These are phyloP conservation scores for Phytopythium helicoides DNA, from an alignment of 352 stramenopile species.

Conservation along the genomic window DNA sequence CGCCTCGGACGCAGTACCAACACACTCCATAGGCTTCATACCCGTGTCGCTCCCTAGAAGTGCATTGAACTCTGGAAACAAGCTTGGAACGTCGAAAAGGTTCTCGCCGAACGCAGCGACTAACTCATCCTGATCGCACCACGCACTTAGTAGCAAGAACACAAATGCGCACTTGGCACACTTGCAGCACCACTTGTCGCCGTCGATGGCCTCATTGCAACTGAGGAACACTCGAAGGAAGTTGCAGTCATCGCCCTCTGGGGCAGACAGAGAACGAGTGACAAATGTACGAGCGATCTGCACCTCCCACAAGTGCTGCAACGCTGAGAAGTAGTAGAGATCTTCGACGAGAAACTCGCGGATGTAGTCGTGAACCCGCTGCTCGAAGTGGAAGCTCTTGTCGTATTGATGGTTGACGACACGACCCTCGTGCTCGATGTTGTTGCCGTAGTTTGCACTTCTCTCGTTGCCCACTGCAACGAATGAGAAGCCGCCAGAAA, in stretches of 20 bases:
- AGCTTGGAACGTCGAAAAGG: constrained; percentile 23
- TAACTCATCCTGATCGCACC: constrained; percentile 19
- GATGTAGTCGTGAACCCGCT: constrained; percentile 29
- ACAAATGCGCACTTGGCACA: constrained; percentile 47
- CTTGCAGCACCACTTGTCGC: constrained; percentile 35
- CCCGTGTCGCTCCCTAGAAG: constrained; percentile 26
- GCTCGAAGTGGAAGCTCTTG: constrained; percentile 46
- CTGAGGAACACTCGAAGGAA: constrained; percentile 40
- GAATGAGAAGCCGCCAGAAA: constrained; percentile 27
- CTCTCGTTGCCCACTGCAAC: constrained; percentile 38
- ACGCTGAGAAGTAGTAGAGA: constrained; percentile 40
- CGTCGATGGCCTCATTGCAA: constrained; percentile 35
- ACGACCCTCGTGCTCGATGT: constrained; percentile 25
- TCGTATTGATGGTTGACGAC: constrained; percentile 46
- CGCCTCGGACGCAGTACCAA: constrained; percentile 32
- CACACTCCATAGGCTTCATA: constrained; percentile 46
- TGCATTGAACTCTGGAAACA: constrained; percentile 25
- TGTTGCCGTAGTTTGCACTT: constrained; percentile 41
- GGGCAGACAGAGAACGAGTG: constrained; percentile 15
- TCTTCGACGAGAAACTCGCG: constrained; percentile 29
- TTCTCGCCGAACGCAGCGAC: constrained; percentile 32
- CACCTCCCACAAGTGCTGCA: constrained; percentile 44
- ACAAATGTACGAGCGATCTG: constrained; percentile 40
- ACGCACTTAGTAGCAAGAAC: constrained; percentile 37
- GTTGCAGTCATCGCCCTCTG: constrained; percentile 5